A percentile compares a stretch with the other conserved stretches of the same genome.
Evolutionary conservation across 176 grass and related monocot genomes (phyloP).

Genomic region (Carex pumila): DNA sequence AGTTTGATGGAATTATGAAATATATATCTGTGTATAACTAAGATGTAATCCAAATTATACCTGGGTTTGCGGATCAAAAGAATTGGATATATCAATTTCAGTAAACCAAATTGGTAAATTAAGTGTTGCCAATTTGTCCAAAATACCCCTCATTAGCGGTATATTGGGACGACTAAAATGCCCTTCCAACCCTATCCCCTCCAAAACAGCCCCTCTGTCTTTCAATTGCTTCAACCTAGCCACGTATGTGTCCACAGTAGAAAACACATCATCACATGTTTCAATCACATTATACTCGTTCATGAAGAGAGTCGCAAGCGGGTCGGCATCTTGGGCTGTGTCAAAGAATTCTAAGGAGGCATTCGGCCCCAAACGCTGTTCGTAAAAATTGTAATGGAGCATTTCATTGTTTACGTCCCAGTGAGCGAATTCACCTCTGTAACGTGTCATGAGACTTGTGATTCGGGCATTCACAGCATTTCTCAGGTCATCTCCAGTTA

Average conservation of each 20-base stretch:
- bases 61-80: slow-evolving; percentile 58
- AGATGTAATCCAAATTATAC: background rate
- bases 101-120: slow-evolving; percentile 93
- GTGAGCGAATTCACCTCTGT: slow-evolving; percentile 93
- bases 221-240: slow-evolving; percentile 54
- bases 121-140: slow-evolving; percentile 88
- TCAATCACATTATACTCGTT: slow-evolving; percentile 96
- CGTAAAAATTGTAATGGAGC: slow-evolving; percentile 95
- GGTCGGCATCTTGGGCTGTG: slow-evolving; percentile 82
- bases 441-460: slow-evolving; percentile 64
- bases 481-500: slow-evolving; percentile 54
- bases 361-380: slow-evolving; percentile 70
- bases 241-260: slow-evolving; percentile 74
- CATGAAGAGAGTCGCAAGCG: slow-evolving; percentile 94
- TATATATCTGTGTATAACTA: background rate
- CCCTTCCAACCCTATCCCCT: slow-evolving; percentile 79
- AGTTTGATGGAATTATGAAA: background rate
- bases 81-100: slow-evolving; percentile 79
- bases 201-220: slow-evolving; percentile 56
- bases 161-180: slow-evolving; percentile 90
- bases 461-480: slow-evolving; percentile 73
- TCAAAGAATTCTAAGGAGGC: slow-evolving; percentile 78
- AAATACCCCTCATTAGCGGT: slow-evolving; percentile 70
- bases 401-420: slow-evolving; percentile 99
- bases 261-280: slow-evolving; percentile 79